Percentiles rank a stretch among this genome's conserved stretches.
phyloP scores from a whole-genome alignment of 495 filamentous ascomycete genomes.

The Eremomyces bilateralis region DNA sequence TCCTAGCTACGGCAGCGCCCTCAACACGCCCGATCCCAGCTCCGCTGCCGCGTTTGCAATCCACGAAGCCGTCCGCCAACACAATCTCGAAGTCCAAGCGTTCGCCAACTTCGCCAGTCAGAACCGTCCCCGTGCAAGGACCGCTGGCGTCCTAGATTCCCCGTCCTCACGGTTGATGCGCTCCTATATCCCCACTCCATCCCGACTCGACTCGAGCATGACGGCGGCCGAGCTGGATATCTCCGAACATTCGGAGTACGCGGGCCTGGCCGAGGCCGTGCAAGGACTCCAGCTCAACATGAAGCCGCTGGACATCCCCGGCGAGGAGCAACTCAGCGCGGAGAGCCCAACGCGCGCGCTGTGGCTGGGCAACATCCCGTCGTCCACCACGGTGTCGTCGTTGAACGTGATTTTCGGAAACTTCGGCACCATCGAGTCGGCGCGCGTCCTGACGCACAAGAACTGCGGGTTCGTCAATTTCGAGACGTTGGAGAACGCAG shows the following conservation, averaged over 20 bases:
- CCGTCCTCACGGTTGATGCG: conserved; percentile 52
- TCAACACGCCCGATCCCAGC: conserved; percentile 42
- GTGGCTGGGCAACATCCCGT: conserved; percentile 96
- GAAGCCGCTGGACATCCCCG: conserved; percentile 14
- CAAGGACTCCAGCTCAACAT: conserved; percentile 50
- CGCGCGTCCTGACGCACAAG: conserved; percentile 89
- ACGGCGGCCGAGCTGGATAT: conserved; percentile 57
- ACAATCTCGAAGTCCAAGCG: conserved; percentile 83
- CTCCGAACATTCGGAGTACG: conserved; percentile 51
- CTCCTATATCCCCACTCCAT: conserved; percentile 59
- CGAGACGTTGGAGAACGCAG: conserved; percentile 69
- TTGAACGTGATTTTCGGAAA: conserved; percentile 79
- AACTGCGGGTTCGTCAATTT: conserved; percentile 99
- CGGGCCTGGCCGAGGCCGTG: conserved; percentile 50
- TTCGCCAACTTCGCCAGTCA: conserved; percentile 65
- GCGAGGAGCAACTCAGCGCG: conserved; percentile 54
- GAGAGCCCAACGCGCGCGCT: conserved; percentile 82
- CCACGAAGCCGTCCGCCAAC: conserved; percentile 76
- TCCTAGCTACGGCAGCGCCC: conserved; percentile 37
- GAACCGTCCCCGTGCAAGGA: conserved; percentile 68
- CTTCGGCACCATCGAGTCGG: conserved; percentile 79
- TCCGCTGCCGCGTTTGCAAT: conserved; percentile 51
- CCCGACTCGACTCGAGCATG: conserved; percentile 66
- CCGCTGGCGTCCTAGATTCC: conserved; percentile 75
- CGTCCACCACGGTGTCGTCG: conserved; percentile 85